Conservation (phyloP, 139 green algal species). For the Spirogloea muscicola region DNA sequence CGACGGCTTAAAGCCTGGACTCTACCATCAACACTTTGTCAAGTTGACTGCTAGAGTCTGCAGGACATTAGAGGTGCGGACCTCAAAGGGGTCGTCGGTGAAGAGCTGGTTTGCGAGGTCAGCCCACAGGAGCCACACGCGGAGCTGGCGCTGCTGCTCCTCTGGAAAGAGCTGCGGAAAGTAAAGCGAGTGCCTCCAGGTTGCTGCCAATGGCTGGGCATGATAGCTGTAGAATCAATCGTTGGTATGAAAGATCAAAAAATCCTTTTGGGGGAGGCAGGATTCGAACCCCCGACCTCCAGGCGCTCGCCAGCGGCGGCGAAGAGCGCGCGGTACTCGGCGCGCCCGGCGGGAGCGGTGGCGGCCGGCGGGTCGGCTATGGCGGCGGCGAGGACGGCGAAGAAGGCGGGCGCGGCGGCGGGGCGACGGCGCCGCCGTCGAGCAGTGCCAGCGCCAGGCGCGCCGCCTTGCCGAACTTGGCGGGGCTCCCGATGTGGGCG, state of each 20-base stretch:
- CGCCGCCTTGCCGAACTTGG: constrained; percentile 34
- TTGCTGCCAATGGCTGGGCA: too few relatives aligned
- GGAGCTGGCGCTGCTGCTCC: constrained; percentile 12
- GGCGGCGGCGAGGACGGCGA: constrained; percentile 9
- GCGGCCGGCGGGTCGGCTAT: constrained; percentile 10
- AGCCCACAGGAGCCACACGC: constrained; percentile 26
- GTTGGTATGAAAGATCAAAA: too few relatives aligned
- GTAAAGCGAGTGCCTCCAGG: too few relatives aligned
- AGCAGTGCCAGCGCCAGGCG: constrained; percentile 25
- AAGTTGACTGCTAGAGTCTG: too few relatives aligned
- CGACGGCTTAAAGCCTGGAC: too few relatives aligned
- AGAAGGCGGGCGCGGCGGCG: background rate
- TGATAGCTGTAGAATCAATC: too few relatives aligned
- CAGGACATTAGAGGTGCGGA: too few relatives aligned
- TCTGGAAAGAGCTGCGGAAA: constrained; percentile 25
- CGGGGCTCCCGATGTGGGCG: constrained; percentile 16
- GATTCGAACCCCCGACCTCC: background rate
- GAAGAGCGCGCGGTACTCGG: constrained; percentile 22
- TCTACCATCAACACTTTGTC: too few relatives aligned
- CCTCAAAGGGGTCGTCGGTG: constrained; percentile 32
- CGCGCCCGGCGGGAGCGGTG: background rate
- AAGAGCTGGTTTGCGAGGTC: constrained; percentile 20
- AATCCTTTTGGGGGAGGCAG: too few relatives aligned
- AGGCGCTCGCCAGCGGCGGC: background rate
- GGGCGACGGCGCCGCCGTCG: constrained; percentile 1